Evolutionary conservation across 768 basidiomycete species (phyloP).

Genomic region (Lactarius hatsudake): DNA sequence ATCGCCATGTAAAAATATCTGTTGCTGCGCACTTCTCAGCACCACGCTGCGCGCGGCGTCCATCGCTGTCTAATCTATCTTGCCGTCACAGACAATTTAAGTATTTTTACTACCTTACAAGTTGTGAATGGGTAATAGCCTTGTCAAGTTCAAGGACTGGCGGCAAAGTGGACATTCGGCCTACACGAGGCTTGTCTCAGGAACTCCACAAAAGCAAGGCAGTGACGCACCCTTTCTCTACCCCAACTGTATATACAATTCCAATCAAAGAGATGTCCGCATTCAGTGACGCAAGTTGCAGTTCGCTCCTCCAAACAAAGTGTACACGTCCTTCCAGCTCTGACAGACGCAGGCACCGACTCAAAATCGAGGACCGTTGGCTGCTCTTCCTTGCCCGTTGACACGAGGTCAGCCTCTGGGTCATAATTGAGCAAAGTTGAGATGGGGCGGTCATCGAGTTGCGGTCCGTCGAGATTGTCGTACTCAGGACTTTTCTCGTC

Average conservation of each 20-base stretch:
- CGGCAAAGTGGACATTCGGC: constrained; percentile 87
- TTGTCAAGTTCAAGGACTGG: constrained; percentile 65
- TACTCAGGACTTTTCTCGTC: constrained; percentile 37
- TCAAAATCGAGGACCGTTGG: constrained; percentile 62
- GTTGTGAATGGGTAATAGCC: constrained; percentile 80
- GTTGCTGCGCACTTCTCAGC: constrained; percentile 13
- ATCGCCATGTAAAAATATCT: constrained; percentile 26
- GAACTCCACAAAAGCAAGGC: neutral
- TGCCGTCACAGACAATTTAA: neutral
- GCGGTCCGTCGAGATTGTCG: constrained; percentile 40
- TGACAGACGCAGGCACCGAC: constrained; percentile 48
- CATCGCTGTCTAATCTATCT: constrained; percentile 11
- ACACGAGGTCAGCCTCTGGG: constrained; percentile 51
- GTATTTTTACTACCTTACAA: constrained; percentile 43
- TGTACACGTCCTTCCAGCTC: constrained; percentile 70
- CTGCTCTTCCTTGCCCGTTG: constrained; percentile 67
- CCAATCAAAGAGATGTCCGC: constrained; percentile 91
- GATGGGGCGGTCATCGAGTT: constrained; percentile 60
- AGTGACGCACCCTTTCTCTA: constrained; percentile 65
- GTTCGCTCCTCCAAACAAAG: constrained; percentile 85
- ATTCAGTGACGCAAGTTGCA: constrained; percentile 79
- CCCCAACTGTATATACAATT: constrained; percentile 87
- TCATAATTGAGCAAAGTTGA: constrained; percentile 54
- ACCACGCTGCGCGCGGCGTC: neutral
- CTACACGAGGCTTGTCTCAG: constrained; percentile 37